phyloP scores from a whole-genome alignment of 371 early-diverging fungal species.

The Syncephalastrum monosporum region DNA sequence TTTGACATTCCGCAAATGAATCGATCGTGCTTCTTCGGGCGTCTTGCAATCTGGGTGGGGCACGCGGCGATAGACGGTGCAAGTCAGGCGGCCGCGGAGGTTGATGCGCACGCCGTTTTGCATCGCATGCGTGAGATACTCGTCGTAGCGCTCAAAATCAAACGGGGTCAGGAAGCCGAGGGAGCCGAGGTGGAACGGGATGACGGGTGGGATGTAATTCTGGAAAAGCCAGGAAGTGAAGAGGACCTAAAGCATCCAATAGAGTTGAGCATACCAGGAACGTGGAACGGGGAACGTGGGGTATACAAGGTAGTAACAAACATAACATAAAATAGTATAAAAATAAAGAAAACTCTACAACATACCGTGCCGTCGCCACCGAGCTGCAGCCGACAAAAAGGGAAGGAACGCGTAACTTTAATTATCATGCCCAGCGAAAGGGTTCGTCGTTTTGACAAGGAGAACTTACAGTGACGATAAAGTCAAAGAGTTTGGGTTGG shows the following conservation, averaged over 20 bases:
- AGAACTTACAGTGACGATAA: conserved; percentile 70
- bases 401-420: not conserved
- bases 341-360: not conserved
- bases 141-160: conserved; percentile 63
- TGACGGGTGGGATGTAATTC: conserved; percentile 84
- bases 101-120: conserved; percentile 80
- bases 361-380: conserved; percentile 91
- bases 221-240: conserved; percentile 94
- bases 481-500: conserved; percentile 72
- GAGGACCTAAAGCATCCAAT: conserved; percentile 73
- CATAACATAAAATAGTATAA: no score
- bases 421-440: not conserved
- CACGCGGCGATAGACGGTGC: conserved; percentile 72
- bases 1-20: conserved; percentile 38
- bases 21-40: conserved; percentile 15
- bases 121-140: conserved; percentile 59
- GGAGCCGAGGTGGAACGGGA: conserved; percentile 89
- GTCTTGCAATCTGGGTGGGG: conserved; percentile 28
- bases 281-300: conserved; percentile 14
- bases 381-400: conserved; percentile 40
- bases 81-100: conserved; percentile 85
- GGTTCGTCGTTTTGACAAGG: not conserved
- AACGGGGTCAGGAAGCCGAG: conserved; percentile 93
- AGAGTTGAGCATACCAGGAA: conserved; percentile 54
- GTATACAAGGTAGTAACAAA: conserved; percentile 54